Conservation (phyloP, 208 protist genomes). For the Trypanosomatidae sp. region DNA sequence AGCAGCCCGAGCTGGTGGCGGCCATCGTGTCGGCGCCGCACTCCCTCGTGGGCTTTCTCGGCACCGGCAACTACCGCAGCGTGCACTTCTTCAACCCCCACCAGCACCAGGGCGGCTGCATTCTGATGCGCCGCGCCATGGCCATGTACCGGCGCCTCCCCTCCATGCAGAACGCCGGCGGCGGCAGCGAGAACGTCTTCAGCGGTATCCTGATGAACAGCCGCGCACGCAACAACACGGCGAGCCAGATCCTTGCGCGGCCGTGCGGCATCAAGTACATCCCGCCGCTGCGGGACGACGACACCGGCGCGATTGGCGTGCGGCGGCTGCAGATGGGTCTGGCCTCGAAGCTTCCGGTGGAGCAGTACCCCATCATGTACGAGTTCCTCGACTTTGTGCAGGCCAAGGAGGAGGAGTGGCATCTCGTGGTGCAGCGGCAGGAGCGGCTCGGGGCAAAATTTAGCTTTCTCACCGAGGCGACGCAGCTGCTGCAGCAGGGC, state of each 20-base stretch:
- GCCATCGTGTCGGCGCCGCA: slow-evolving; percentile 60
- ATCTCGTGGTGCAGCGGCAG: slow-evolving; percentile 60
- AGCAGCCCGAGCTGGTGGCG: slow-evolving; percentile 41
- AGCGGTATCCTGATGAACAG: slow-evolving; percentile 56
- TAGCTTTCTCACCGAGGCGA: slow-evolving; percentile 48
- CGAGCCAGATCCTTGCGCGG: slow-evolving; percentile 45
- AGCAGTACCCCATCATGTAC: slow-evolving; percentile 47
- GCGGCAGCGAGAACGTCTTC: slow-evolving; percentile 10
- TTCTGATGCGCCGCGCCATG: slow-evolving; percentile 46
- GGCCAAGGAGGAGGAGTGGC: slow-evolving; percentile 69
- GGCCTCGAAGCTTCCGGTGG: neutral
- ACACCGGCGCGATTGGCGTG: neutral
- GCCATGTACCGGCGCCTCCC: slow-evolving; percentile 40
- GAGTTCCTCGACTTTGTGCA: slow-evolving; percentile 45
- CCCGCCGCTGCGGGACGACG: too few relatives aligned
- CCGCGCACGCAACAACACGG: slow-evolving; percentile 48
- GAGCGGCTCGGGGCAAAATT: slow-evolving; percentile 52
- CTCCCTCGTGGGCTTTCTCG: slow-evolving; percentile 56
- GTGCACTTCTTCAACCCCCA: slow-evolving; percentile 61
- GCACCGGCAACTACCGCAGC: slow-evolving; percentile 31
- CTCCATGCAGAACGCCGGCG: slow-evolving; percentile 1
- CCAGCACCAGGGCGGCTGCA: slow-evolving; percentile 43
- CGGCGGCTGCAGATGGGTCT: neutral
- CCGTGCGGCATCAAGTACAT: slow-evolving; percentile 69
- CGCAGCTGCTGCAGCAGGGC: slow-evolving; percentile 58